A percentile compares a stretch with the other conserved stretches of the same genome.
These are phyloP conservation scores for Zea mays DNA, from an alignment of 176 grass and related monocot species.

Conservation along the genomic window DNA sequence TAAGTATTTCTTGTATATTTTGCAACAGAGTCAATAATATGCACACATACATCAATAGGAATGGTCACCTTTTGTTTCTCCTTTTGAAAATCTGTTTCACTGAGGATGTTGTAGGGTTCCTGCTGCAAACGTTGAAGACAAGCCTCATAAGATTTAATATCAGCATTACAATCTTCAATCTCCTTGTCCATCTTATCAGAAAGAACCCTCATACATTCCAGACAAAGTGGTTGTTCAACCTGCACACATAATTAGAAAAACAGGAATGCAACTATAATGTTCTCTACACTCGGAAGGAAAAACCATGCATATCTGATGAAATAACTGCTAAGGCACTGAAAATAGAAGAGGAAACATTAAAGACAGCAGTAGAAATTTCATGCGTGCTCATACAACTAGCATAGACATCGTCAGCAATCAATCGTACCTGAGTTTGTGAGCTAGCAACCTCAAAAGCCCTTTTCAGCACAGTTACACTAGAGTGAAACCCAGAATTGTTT, in stretches of 20 bases:
- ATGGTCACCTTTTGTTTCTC: conserved; percentile 78
- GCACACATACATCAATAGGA: conserved; percentile 9
- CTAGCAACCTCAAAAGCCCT: conserved; percentile 93
- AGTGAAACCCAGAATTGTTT: conserved; percentile 84
- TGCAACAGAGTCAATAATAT: neutral
- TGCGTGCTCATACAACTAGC: neutral
- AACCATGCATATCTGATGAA: neutral
- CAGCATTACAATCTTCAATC: conserved; percentile 80
- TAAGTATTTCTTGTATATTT: conserved; percentile 11
- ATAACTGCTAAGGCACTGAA: neutral
- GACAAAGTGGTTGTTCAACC: conserved; percentile 95
- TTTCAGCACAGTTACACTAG: conserved; percentile 80
- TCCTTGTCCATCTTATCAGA: conserved; percentile 97
- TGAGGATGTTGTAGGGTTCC: conserved; percentile 71
- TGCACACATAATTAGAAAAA: conserved; percentile 20
- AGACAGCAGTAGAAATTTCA: neutral
- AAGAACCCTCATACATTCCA: conserved; percentile 92
- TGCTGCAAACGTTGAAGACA: conserved; percentile 67
- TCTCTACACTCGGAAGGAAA: neutral
- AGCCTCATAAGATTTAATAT: conserved; percentile 90
- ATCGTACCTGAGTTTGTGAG: conserved; percentile 83
- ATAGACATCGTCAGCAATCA: conserved; percentile 16
- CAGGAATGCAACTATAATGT: neutral
- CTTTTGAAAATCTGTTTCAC: conserved; percentile 70
- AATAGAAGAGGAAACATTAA: conserved; percentile 8